Base-by-base conservation (phyloP, 805 yeast species). In the Cyberlindnera maclurae region DNA sequence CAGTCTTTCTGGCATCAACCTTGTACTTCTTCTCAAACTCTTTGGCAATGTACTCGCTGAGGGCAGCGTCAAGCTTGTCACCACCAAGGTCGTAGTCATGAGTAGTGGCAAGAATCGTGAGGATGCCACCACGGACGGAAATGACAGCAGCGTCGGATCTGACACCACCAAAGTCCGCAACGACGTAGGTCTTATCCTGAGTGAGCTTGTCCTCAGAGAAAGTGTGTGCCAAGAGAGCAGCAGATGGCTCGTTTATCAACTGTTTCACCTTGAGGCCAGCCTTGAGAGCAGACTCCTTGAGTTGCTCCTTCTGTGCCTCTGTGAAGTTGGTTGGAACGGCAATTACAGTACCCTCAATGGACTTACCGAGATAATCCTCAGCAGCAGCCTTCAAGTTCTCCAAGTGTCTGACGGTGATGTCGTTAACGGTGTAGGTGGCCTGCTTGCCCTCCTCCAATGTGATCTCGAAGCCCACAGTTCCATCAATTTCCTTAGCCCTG, bases 131-230 rank as follows among this genome's bases (percentile, higher is more conserved):
- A 70, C 97, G 80, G 38, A 82, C 84, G 30, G 97, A 79, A 54
- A 93, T 69, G 37, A 93, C 89, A 43, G 97, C 96, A 45, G 89
- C 96, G 59, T 93, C 97, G 31, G 95, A 81, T 66, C 97, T 77
- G 52, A 88, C 73, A 58, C 96, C 97, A 62, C 98, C 98, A 55
- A 93, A 85, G 64, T 93, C 98, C 39, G 95, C 94, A 51, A 93
- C 96, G 36, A 87, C 94, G 56, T 80, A 80, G 43, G 85, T 64
- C 69, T 82, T 82, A 65, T 87, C 95, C 49, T 76, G 65, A 40
- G 46, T 42, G 26, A 58, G 45, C 36, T 54, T 50, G 40, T 54
- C 49, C 31, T 64, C 73, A 40, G 69, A 61, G 28, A 66, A 56
- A 30, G 74, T 65, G 58, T 89, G 90, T 5, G 97, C 87, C 50